Conservation (phyloP, 352 stramenopile species). For the Saprolegnia parasitica region DNA sequence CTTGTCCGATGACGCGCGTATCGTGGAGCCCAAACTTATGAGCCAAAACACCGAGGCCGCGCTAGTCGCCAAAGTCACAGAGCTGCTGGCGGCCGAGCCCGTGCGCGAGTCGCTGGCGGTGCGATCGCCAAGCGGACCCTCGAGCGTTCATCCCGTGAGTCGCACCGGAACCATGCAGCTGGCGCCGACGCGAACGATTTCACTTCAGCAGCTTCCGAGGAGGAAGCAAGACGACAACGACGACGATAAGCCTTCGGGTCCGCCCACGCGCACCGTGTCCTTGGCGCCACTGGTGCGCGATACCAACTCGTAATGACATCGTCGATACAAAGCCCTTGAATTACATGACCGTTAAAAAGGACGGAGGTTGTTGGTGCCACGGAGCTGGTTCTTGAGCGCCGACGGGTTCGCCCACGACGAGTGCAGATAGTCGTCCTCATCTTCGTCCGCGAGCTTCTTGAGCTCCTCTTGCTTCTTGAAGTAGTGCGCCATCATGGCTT, state of each 20-base stretch:
- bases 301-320: neutral
- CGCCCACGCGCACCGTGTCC: neutral
- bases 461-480: conserved; percentile 88
- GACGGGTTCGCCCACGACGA: conserved; percentile 92
- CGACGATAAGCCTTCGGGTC: too few relatives aligned
- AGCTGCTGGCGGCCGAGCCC: too few relatives aligned
- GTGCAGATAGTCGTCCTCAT: conserved; percentile 94
- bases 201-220: neutral
- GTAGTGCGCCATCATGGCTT: conserved; percentile 97
- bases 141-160: too few relatives aligned
- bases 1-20: too few relatives aligned
- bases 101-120: too few relatives aligned
- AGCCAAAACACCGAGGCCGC: too few relatives aligned
- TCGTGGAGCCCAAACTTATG: too few relatives aligned
- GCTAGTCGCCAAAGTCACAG: too few relatives aligned
- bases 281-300: neutral
- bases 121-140: too few relatives aligned
- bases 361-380: conserved; percentile 82
- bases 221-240: neutral
- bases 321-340: too few relatives aligned
- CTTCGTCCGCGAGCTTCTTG: conserved; percentile 76
- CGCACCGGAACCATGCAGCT: neutral
- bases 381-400: conserved; percentile 90
- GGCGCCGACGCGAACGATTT: neutral
- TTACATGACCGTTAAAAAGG: conserved; percentile 43